phyloP scores from a whole-genome alignment of 192 early-diverging fungal species.

The Backusella psychrophila region DNA sequence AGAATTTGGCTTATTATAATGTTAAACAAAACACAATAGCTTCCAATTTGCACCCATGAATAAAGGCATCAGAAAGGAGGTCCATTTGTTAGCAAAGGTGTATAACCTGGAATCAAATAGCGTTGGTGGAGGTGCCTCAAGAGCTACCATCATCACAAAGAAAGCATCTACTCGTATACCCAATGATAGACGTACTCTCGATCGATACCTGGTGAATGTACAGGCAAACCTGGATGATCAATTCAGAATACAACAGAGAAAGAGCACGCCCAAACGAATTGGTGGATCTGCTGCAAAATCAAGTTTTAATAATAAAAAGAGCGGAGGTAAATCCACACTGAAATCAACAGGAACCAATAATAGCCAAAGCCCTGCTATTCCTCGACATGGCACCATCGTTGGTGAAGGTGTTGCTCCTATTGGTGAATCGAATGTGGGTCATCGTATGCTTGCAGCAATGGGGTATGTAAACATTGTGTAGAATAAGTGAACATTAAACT shows the following conservation, averaged over 20 bases:
- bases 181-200: constrained; percentile 38
- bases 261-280: background rate
- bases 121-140: constrained; percentile 39
- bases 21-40: background rate
- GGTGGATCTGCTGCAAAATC: background rate
- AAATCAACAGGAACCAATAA: background rate
- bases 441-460: constrained; percentile 66
- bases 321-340: background rate
- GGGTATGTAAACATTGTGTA: constrained; percentile 42
- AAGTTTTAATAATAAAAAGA: background rate
- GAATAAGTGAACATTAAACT: background rate
- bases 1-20: background rate
- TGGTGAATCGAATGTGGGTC: constrained; percentile 58
- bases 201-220: constrained; percentile 34
- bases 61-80: constrained; percentile 38
- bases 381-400: constrained; percentile 54
- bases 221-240: constrained; percentile 33
- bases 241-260: background rate
- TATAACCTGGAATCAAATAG: constrained; percentile 49
- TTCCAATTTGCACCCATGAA: constrained; percentile 46
- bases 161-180: constrained; percentile 44
- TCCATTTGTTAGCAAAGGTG: constrained; percentile 42
- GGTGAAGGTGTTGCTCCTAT: constrained; percentile 53
- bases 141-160: constrained; percentile 19
- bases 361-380: background rate